These are phyloP conservation scores for Aspergillus biplanus DNA, from an alignment of 495 filamentous ascomycete genomes.

Conservation along the genomic window DNA sequence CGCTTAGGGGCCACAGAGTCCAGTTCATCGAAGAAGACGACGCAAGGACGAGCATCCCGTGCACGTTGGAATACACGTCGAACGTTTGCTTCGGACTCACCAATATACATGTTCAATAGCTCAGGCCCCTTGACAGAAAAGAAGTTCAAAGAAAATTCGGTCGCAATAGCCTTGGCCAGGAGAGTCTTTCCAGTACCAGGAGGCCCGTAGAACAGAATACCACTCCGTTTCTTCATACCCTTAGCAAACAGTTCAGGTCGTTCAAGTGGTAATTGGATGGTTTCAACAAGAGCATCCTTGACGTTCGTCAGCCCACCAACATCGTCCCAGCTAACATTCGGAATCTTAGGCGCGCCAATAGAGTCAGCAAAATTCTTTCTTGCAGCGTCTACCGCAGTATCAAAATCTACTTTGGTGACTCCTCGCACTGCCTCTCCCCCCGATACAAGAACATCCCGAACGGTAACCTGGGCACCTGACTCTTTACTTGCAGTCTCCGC, in stretches of 20 bases:
- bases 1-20: constrained; percentile 97
- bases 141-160: constrained; percentile 98
- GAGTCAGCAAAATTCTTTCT: constrained; percentile 97
- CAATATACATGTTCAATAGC: constrained; percentile 98
- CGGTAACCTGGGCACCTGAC: constrained; percentile 52
- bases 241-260: constrained; percentile 94
- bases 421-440: constrained; percentile 79
- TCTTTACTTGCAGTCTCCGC: constrained; percentile 49
- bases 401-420: constrained; percentile 86
- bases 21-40: constrained; percentile 98
- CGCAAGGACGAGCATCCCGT: constrained; percentile 92
- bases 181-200: constrained; percentile 97
- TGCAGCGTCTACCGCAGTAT: constrained; percentile 87
- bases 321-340: constrained; percentile 95
- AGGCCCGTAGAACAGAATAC: constrained; percentile 97
- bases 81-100: constrained; percentile 97
- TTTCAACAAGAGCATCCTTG: constrained; percentile 95
- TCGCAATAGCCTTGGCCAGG: constrained; percentile 96
- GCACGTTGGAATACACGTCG: constrained; percentile 94
- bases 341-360: constrained; percentile 97
- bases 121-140: constrained; percentile 98
- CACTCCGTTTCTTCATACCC: constrained; percentile 98
- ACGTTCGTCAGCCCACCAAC: constrained; percentile 92
- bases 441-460: constrained; percentile 85
- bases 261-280: constrained; percentile 91